Percentiles rank a stretch among this genome's conserved stretches.
Evolutionary conservation across 2,329 filamentous ascomycete species (phyloP).

Genomic region (Botrytis byssoidea): DNA sequence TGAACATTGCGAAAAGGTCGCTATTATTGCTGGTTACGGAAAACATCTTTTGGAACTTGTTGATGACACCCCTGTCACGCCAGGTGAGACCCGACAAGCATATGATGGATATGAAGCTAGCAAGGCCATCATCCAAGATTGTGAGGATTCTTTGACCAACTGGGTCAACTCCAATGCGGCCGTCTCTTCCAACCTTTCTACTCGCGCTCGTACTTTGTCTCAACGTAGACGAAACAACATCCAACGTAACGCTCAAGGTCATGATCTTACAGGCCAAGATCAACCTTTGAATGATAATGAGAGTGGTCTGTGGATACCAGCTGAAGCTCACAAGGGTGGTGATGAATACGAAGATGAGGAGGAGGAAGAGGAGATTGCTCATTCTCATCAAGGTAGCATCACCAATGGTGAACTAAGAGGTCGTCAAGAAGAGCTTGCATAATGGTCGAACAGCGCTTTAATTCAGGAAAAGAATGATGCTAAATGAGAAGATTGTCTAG

Average conservation of each 20-base stretch:
- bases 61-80: slow-evolving; percentile 94
- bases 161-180: slow-evolving; percentile 92
- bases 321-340: slow-evolving; percentile 59
- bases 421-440: slow-evolving; percentile 48
- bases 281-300: slow-evolving; percentile 73
- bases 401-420: slow-evolving; percentile 59
- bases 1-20: slow-evolving; percentile 97
- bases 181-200: slow-evolving; percentile 82
- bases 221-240: slow-evolving; percentile 77
- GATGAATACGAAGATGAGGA: slow-evolving; percentile 64
- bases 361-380: slow-evolving; percentile 58
- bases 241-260: slow-evolving; percentile 65
- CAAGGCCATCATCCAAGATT: slow-evolving; percentile 99
- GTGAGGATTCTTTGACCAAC: slow-evolving; percentile 94
- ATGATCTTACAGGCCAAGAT: slow-evolving; percentile 83
- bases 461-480: neutral
- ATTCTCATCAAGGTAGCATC: slow-evolving; percentile 52
- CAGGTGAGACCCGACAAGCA: slow-evolving; percentile 89
- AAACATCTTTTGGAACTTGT: slow-evolving; percentile 98
- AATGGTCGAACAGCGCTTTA: slow-evolving; percentile 9
- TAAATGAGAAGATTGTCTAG: neutral
- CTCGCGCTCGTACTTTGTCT: slow-evolving; percentile 81
- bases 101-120: slow-evolving; percentile 98
- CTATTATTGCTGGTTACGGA: slow-evolving; percentile 95
- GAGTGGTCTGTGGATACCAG: slow-evolving; percentile 77